phyloP scores from a whole-genome alignment of 371 early-diverging fungal genomes.

The Actinomucor elegans region DNA sequence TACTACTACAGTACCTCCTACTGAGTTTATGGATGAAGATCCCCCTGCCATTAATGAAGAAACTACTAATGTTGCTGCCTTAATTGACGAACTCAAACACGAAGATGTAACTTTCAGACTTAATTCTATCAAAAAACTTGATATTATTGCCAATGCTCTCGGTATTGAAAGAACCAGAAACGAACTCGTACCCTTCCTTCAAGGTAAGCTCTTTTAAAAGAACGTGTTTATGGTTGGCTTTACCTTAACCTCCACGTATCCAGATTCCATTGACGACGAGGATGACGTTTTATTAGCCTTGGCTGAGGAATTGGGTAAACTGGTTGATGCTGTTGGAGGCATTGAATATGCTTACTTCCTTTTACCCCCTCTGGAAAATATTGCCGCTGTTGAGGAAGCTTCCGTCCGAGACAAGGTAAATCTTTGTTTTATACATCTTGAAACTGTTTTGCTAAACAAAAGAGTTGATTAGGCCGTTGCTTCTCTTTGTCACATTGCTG shows the following conservation, averaged over 20 bases:
- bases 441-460: background rate
- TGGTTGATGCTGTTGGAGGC: constrained; percentile 92
- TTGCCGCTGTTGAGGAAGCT: constrained; percentile 96
- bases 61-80: constrained; percentile 81
- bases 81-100: constrained; percentile 97
- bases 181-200: constrained; percentile 96
- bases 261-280: constrained; percentile 97
- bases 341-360: constrained; percentile 83
- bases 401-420: constrained; percentile 93
- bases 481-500: constrained; percentile 83
- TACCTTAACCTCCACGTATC: background rate
- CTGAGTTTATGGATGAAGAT: constrained; percentile 55
- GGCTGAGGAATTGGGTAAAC: constrained; percentile 91
- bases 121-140: constrained; percentile 88
- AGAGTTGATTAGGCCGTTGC: constrained; percentile 78
- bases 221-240: constrained; percentile 1
- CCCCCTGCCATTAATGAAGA: constrained; percentile 38
- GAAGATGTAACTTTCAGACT: constrained; percentile 92
- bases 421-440: constrained; percentile 1
- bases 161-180: constrained; percentile 94
- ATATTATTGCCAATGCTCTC: constrained; percentile 91
- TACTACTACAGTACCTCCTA: constrained; percentile 26
- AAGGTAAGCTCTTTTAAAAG: constrained; percentile 60
- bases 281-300: constrained; percentile 93
- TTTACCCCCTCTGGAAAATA: constrained; percentile 89